These are phyloP conservation scores for Botrytis hyacinthi DNA, from an alignment of 2,329 filamentous ascomycete species.

Conservation along the genomic window DNA sequence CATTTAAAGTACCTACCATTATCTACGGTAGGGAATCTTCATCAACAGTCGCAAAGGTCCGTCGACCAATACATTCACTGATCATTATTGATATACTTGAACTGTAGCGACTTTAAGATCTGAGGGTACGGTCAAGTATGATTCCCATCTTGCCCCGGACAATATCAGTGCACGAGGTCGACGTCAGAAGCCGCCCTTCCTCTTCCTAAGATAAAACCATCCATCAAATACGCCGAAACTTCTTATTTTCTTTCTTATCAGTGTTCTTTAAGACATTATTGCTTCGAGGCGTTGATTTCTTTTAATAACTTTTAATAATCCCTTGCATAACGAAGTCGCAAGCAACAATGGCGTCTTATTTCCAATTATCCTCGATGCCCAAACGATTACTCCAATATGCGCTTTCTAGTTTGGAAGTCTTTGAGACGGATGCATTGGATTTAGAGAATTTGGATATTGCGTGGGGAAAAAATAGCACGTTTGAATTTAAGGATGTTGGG, in stretches of 20 bases:
- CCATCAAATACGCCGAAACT: slow-evolving; percentile 14
- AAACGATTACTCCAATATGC: slow-evolving; percentile 87
- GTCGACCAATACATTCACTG: background rate
- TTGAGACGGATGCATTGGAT: slow-evolving; percentile 84
- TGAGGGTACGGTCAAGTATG: slow-evolving; percentile 16
- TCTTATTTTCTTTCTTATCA: slow-evolving; percentile 1
- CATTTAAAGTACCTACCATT: slow-evolving; percentile 1
- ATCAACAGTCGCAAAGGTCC: background rate
- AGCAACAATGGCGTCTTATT: slow-evolving; percentile 38
- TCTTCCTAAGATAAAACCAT: slow-evolving; percentile 27
- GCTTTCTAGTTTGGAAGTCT: slow-evolving; percentile 75
- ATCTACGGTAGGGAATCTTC: background rate
- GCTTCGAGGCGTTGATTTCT: slow-evolving; percentile 16
- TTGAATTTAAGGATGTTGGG: slow-evolving; percentile 85
- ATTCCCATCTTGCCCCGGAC: slow-evolving; percentile 14
- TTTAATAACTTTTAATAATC: background rate
- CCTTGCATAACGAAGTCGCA: slow-evolving; percentile 13
- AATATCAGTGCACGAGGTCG: slow-evolving; percentile 30
- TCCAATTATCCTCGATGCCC: slow-evolving; percentile 65
- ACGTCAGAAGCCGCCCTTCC: slow-evolving; percentile 29
- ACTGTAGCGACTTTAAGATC: background rate
- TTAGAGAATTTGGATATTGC: slow-evolving; percentile 82
- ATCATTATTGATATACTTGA: background rate
- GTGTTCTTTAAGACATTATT: background rate
- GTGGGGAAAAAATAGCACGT: slow-evolving; percentile 74